A percentile compares a stretch with the other conserved stretches of the same genome.
These are phyloP conservation scores for Coemansia sp. DNA, from an alignment of 192 early-diverging fungal species.

Conservation along the genomic window DNA sequence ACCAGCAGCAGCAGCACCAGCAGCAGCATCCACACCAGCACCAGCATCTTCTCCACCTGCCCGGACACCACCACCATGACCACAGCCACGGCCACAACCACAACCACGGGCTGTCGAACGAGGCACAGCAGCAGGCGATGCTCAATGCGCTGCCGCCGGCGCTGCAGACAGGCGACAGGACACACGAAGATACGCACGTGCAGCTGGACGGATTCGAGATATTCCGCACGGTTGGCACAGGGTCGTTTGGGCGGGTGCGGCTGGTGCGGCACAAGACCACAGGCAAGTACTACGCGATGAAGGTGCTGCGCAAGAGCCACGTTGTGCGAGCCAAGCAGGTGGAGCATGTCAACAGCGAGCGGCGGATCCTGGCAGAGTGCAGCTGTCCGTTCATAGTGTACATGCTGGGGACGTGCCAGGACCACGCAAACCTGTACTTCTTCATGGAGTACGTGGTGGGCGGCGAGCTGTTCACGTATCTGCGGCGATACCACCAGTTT, in stretches of 20 bases:
- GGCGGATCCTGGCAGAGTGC: slow-evolving; percentile 84
- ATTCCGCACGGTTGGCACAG: slow-evolving; percentile 89
- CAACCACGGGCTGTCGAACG: slow-evolving; percentile 12
- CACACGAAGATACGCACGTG: slow-evolving; percentile 50
- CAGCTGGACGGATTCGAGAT: slow-evolving; percentile 79
- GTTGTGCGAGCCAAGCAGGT: slow-evolving; percentile 95
- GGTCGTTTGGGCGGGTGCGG: slow-evolving; percentile 96
- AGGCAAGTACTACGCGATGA: slow-evolving; percentile 92
- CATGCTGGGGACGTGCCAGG: slow-evolving; percentile 94
- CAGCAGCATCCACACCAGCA: slow-evolving; percentile 11
- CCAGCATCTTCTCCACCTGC: slow-evolving; percentile 11
- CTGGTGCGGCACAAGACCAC: slow-evolving; percentile 78
- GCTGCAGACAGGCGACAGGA: slow-evolving; percentile 14
- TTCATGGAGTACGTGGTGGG: slow-evolving; percentile 95
- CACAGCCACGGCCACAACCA: slow-evolving; percentile 7
- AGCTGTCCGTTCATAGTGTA: slow-evolving; percentile 89
- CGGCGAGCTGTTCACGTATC: slow-evolving; percentile 83
- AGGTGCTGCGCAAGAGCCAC: slow-evolving; percentile 90
- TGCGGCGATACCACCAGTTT: slow-evolving; percentile 79
- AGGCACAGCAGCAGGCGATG: slow-evolving; percentile 17
- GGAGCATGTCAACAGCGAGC: slow-evolving; percentile 98
- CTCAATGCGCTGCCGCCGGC: not conserved
- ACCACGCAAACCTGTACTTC: slow-evolving; percentile 88
- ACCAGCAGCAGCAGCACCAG: slow-evolving; percentile 12
- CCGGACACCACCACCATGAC: slow-evolving; percentile 8